Conservation (phyloP, 164 flowering plant species). For the Nymphaea thermarum region DNA sequence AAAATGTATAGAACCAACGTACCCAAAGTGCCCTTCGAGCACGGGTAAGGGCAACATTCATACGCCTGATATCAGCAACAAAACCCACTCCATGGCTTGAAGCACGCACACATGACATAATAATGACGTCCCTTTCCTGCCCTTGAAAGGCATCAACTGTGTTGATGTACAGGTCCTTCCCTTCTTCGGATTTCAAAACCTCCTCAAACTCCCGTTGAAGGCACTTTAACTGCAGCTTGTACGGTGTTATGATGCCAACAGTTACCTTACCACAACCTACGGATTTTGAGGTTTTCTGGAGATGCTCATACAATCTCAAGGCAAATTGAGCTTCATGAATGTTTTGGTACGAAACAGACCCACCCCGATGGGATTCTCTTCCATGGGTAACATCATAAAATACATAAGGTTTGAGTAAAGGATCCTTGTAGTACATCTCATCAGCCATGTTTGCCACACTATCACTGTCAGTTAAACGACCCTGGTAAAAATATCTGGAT, state of each 20-base stretch:
- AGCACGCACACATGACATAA: conserved; percentile 99
- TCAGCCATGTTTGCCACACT: conserved; percentile 63
- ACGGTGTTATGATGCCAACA: conserved; percentile 94
- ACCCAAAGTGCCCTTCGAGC: conserved; percentile 97
- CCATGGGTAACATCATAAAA: conserved; percentile 86
- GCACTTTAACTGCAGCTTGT: conserved; percentile 89
- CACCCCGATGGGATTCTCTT: conserved; percentile 87
- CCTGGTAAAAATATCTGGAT: conserved; percentile 89
- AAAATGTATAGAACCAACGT: conserved; percentile 8
- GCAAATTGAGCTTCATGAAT: conserved; percentile 81
- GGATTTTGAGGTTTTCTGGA: conserved; percentile 61
- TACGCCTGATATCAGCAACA: conserved; percentile 91
- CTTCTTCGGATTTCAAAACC: conserved; percentile 74
- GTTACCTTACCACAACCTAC: conserved; percentile 54
- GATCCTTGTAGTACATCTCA: conserved; percentile 71
- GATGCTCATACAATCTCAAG: conserved; percentile 75
- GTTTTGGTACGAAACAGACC: conserved; percentile 89
- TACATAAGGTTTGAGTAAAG: conserved; percentile 64
- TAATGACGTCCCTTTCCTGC: conserved; percentile 96
- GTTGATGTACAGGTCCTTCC: conserved; percentile 80
- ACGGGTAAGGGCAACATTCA: conserved; percentile 99
- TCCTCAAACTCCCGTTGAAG: conserved; percentile 78
- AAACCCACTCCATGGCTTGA: conserved; percentile 92
- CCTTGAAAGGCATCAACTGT: conserved; percentile 99
- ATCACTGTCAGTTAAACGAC: conserved; percentile 89